Percentiles rank a stretch among this genome's conserved stretches.
Conservation (phyloP, 495 filamentous ascomycete genomes). For the Glarea lozoyensis region DNA sequence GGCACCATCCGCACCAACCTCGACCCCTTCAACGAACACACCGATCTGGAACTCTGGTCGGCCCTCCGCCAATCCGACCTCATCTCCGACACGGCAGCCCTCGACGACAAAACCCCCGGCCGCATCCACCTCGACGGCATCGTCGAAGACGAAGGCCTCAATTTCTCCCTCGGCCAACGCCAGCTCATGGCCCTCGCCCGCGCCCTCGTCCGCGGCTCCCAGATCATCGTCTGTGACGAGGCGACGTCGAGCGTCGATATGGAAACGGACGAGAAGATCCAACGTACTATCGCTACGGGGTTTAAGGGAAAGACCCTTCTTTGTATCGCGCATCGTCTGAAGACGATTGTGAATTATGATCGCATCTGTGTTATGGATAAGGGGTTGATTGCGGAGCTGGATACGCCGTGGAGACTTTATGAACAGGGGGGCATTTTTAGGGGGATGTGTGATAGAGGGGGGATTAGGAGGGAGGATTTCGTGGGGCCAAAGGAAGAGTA, state of each 20-base stretch:
- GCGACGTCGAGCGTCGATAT: conserved; percentile 90
- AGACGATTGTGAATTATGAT: conserved; percentile 91
- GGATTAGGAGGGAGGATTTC: conserved; percentile 73
- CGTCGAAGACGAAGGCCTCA: conserved; percentile 91
- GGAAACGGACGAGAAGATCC: conserved; percentile 94
- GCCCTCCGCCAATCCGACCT: conserved; percentile 78
- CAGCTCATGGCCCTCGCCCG: conserved; percentile 93
- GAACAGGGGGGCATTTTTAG: conserved; percentile 65
- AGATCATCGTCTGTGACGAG: conserved; percentile 95
- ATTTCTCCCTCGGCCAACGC: conserved; percentile 93
- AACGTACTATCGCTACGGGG: conserved; percentile 75
- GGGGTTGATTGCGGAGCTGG: conserved; percentile 78
- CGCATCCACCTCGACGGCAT: conserved; percentile 73
- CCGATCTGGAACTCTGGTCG: conserved; percentile 79
- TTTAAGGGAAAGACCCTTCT: conserved; percentile 86
- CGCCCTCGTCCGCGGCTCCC: conserved; percentile 73
- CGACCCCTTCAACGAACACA: conserved; percentile 84
- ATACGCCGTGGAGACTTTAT: conserved; percentile 63
- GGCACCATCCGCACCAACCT: conserved; percentile 87
- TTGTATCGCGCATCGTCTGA: conserved; percentile 89
- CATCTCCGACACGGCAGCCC: conserved; percentile 34
- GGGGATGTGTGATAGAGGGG: conserved; percentile 86
- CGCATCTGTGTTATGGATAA: conserved; percentile 93
- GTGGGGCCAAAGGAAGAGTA: not conserved
- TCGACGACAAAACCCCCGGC: conserved; percentile 31